Base-by-base conservation (phyloP, 192 early-diverging fungal species). In the Linnemannia exigua region DNA sequence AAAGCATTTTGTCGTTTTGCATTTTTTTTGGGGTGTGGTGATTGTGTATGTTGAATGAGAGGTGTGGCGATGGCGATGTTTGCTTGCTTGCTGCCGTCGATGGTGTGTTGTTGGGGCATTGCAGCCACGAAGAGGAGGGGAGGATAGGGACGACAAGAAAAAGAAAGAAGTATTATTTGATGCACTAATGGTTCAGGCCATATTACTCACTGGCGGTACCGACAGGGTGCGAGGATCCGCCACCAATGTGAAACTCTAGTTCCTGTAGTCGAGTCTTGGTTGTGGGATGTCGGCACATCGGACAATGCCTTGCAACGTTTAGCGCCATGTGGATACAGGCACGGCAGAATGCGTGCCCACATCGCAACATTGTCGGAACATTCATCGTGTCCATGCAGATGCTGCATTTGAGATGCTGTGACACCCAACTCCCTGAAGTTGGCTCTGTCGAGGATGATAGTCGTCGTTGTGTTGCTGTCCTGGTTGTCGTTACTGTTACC, bases 281-380 rank as follows among this genome's bases (percentile, higher is more conserved):
- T 3, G 67, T 58, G 2, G 73, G 67, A 7, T n/a, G 25, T n/a
- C 79, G 79, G 58, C 79, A 81, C 72, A 81, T 75, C 25, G 79
- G 79, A 25, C 79, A 81, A 5, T 69, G 51, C 37, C 68, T 81
- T 14, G 66, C 48, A 44, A 33, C 19, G 44, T 75, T 68, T 67
- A 74, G 25, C 8, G 79, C 79, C 52, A 41, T 73, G 6, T 44
- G 41, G 28, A 81, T 81, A 58, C 79, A 81, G 5, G 68, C 47
- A 25, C 73, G 66, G 35, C 79, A 81, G 47, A 81, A 81, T 37
- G 72, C 72, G 58, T 81, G 79, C 15, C 79, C 79, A 46, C 79
- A 81, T 52, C 73, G 63, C 12, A 69, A 31, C 72, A 81, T 75
- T 5, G 79, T 81, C 38, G 79, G 79, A 25, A 70, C 35, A 47